Conservation (phyloP, 2,329 filamentous ascomycete species). For the Exophiala bonariae region DNA sequence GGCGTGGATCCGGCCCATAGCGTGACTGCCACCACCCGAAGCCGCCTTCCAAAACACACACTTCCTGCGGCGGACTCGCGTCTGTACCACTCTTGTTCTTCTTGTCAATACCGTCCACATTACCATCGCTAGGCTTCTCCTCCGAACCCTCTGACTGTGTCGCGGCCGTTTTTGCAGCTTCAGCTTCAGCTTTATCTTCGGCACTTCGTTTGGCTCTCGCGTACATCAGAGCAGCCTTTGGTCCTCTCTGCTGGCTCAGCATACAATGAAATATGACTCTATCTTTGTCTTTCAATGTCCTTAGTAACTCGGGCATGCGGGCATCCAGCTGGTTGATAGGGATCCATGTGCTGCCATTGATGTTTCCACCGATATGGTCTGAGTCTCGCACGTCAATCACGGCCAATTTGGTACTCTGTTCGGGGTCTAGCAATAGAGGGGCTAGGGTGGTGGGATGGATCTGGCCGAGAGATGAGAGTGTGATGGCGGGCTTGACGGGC, state of each 20-base stretch:
- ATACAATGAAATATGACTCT: conserved; percentile 94
- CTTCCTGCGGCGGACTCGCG: conserved; percentile 63
- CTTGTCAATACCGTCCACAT: conserved; percentile 18
- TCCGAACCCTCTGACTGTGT: no score
- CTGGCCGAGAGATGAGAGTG: conserved; percentile 63
- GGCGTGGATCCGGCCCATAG: conserved; percentile 69
- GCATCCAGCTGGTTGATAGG: conserved; percentile 73
- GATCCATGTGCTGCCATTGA: conserved; percentile 72
- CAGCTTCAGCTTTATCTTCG: conserved; percentile 20
- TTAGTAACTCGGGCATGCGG: conserved; percentile 77
- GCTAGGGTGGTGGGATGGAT: conserved; percentile 71
- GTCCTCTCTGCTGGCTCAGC: conserved; percentile 86
- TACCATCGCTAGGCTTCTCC: conserved; percentile 18
- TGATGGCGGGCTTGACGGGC: conserved; percentile 44
- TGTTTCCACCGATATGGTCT: conserved; percentile 90
- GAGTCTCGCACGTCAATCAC: conserved; percentile 89
- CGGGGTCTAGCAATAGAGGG: conserved; percentile 58
- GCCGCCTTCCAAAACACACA: conserved; percentile 79
- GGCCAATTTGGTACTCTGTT: conserved; percentile 55
- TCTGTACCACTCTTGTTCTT: conserved; percentile 24
- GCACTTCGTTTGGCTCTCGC: conserved; percentile 40
- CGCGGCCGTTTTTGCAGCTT: conserved; percentile 21
- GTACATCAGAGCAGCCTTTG: conserved; percentile 79
- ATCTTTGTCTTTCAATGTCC: conserved; percentile 72
- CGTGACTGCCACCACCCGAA: conserved; percentile 88